Percentiles rank a stretch among this genome's conserved stretches.
Evolutionary conservation across 1,284 basidiomycete species (phyloP).

Genomic region (Wallemia ichthyophaga): DNA sequence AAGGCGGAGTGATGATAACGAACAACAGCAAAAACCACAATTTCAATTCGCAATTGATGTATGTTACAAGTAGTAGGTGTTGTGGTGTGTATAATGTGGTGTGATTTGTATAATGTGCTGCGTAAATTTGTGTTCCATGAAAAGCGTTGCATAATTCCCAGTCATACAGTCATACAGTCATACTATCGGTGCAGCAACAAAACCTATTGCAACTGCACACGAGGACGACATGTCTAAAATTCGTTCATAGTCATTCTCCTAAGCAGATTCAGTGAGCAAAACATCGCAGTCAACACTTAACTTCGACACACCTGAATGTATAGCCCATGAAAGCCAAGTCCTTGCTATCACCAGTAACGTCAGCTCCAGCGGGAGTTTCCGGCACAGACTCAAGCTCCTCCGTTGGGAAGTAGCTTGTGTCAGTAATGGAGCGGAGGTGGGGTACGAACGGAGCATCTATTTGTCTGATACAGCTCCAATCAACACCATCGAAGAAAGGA

Average conservation of each 20-base stretch:
- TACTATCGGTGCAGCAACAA: too few relatives aligned
- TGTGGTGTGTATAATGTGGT: too few relatives aligned
- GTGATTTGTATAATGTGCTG: too few relatives aligned
- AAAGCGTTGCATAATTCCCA: too few relatives aligned
- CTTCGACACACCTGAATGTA: slow-evolving; percentile 6
- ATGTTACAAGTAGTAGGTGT: too few relatives aligned
- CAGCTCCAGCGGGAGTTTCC: slow-evolving; percentile 28
- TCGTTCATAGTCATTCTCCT: background rate
- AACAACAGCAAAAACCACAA: too few relatives aligned
- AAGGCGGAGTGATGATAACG: too few relatives aligned
- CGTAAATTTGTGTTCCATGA: too few relatives aligned
- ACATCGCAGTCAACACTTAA: background rate
- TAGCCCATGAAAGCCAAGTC: slow-evolving; percentile 78
- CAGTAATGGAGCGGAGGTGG: slow-evolving; percentile 64
- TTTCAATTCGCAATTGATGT: too few relatives aligned
- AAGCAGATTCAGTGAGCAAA: background rate
- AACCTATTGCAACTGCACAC: too few relatives aligned
- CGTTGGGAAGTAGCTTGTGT: slow-evolving; percentile 89
- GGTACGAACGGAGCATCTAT: slow-evolving; percentile 93
- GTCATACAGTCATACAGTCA: too few relatives aligned
- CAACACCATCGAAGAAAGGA: slow-evolving; percentile 53
- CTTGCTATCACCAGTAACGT: slow-evolving; percentile 37
- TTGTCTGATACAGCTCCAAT: slow-evolving; percentile 65
- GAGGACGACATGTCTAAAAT: too few relatives aligned
- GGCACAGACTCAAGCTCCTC: slow-evolving; percentile 67